A percentile compares a stretch with the other conserved stretches of the same genome.
phyloP scores from a whole-genome alignment of 139 green algal species.

The Zygnema circumcarinatum region DNA sequence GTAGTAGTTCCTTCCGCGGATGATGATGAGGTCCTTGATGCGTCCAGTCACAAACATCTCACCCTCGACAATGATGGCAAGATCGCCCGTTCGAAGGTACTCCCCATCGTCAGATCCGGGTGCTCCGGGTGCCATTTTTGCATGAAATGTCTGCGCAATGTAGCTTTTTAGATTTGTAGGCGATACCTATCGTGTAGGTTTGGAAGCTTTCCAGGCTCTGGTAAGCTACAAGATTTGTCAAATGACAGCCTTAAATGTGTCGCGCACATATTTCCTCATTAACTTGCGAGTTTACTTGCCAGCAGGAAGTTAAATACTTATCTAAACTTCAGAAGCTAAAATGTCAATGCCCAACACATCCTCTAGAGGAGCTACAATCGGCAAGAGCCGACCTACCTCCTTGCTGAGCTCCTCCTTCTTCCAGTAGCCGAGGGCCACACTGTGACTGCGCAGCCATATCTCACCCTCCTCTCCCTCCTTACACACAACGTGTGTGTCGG shows the following conservation, averaged over 20 bases:
- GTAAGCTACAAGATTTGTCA: no score
- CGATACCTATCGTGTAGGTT: not conserved
- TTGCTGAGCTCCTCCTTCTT: slow-evolving; percentile 25
- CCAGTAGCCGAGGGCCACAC: slow-evolving; percentile 47
- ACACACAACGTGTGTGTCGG: slow-evolving; percentile 22
- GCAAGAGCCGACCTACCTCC: slow-evolving; percentile 10
- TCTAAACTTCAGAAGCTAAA: no score
- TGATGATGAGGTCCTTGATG: slow-evolving; percentile 58
- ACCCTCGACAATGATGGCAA: slow-evolving; percentile 25
- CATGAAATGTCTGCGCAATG: slow-evolving; percentile 16
- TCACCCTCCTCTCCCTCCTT: slow-evolving; percentile 22
- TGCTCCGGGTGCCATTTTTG: not conserved
- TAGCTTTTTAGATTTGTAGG: not conserved
- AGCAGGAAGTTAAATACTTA: no score
- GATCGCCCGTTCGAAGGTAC: slow-evolving; percentile 48
- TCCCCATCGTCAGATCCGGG: not conserved
- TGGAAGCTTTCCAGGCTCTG: not conserved
- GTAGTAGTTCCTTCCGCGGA: slow-evolving; percentile 52
- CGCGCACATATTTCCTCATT: no score
- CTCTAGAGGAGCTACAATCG: not conserved
- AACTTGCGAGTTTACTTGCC: no score
- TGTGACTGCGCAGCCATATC: slow-evolving; percentile 35
- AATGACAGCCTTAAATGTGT: no score
- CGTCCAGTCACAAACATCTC: slow-evolving; percentile 49
- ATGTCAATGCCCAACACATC: no score